Evolutionary conservation across 768 basidiomycete genomes (phyloP), one percentile per base, ranked within the genome.

Genomic region (Butyriboletus loyo): DNA sequence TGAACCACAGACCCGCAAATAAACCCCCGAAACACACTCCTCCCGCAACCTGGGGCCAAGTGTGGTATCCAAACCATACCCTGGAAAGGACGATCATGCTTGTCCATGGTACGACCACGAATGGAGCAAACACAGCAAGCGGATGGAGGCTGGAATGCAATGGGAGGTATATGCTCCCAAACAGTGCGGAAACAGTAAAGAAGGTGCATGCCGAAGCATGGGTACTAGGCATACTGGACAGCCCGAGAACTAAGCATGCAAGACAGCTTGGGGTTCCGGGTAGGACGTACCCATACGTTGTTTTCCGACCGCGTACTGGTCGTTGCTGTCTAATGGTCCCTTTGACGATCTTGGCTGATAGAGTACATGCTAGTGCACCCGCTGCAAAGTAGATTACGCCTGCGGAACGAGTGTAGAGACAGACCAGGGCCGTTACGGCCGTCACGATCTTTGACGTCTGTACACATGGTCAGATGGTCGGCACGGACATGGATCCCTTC

Each of bases 221-320:
- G 6, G 89, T 91, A 56, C 86, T 88, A 6, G 89, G 89, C 89
- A 92, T 91, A 13, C 89, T 90, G 63, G 43, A 52, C 15, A n/a
- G 36, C 24, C 19, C 14, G 22, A 24, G 7, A 25, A 7, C 19
- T 57, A 24, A 48, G 47, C 30, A 35, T 28, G 24, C 24, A 25
- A 30, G 25, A 35, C 34, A 34, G n/a, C 36, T 21, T 28, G 28
- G 11, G 7, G 6, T 15, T 39, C 31, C n/a, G 0, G 30, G 22
- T 9, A 36, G n/a, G 39, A 53, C 81, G 44, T 61, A 90, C 89
- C 89, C 89, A 63, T 86, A 92, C 4, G 82, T 73, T 46, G 72
- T 72, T 64, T 85, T 88, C 39, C 70, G 69, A 39, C 63, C 58
- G 22, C 71, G 61, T 31, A 66, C 55, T 5, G 86, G 89, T 35